Evolutionary conservation across 371 early-diverging fungal genomes (phyloP), one percentile per base, ranked within the genome.

Genomic region (Mortierella sp.): DNA sequence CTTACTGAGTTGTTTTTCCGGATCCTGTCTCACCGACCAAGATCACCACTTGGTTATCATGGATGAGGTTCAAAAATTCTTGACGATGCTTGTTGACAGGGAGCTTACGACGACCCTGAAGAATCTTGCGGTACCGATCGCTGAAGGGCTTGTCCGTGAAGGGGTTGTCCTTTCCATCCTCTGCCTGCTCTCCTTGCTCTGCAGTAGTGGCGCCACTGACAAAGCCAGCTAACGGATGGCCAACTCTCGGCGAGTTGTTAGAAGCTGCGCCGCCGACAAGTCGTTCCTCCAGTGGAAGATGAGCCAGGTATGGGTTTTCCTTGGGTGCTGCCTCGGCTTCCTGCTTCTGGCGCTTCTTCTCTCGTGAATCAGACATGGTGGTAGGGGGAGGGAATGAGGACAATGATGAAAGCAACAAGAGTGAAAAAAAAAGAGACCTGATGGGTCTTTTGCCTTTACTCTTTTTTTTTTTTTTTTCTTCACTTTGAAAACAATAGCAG

Each of bases 1-100:
- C 91, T 80, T 86, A 94, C 94, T 97, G 98, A 9, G 98, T 97
- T 4, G 98, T 97, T 80, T 97, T 97, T 60, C 97, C 94, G 14
- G 92, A 92, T 19, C 94, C 94, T 7, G 94, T 94, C 81, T 94
- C 94, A 44, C 96, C 96, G 28, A 95, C 98, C 57, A 98, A 86
- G 19, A 97, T 91, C 16, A 97, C 81, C 62, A 93, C 92, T 81
- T 96, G 96, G 84, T 94, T 94, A 23, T 83, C 82, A 72, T 97
- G 96, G 3, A 98, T 76, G 79, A 97, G 81, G 21, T 93, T 84
- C 59, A 98, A 81, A 69, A 98, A 96, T 74, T 95, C 93, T 26
- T 87, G 81, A 52, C 97, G 89, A 76, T 97, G 96, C 63, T 91
- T 89, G 83, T 95, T 91, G 37, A 97, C 97, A 16, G 98, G 98